Conservation (phyloP, 2,329 filamentous ascomycete genomes). For the Ophiognomonia clavigignenti-juglandacearum region DNA sequence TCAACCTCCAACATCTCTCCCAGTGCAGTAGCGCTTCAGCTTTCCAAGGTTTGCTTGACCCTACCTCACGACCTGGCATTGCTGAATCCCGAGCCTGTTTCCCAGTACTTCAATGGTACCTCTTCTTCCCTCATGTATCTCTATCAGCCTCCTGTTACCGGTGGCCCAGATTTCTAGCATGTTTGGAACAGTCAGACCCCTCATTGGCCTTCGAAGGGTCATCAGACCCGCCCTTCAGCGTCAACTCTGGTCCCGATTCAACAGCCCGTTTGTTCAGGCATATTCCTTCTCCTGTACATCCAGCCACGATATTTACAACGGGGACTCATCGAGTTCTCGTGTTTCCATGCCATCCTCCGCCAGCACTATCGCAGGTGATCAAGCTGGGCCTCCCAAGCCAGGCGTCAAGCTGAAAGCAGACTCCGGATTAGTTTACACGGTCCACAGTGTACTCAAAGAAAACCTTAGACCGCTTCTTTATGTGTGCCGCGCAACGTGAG, state of each 20-base stretch:
- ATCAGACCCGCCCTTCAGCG: not conserved
- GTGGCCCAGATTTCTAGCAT: not conserved
- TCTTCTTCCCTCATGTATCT: no score
- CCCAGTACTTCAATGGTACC: no score
- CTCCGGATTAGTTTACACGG: not conserved
- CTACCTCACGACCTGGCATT: no score
- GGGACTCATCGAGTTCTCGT: not conserved
- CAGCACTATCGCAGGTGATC: not conserved
- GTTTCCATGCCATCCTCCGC: not conserved
- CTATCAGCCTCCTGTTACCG: no score
- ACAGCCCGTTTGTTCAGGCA: not conserved
- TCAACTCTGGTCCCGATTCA: not conserved
- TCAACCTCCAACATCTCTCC: no score
- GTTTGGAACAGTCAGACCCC: not conserved
- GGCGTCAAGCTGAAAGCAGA: not conserved
- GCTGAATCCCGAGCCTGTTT: no score
- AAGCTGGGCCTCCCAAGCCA: not conserved
- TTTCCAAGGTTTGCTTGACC: no score
- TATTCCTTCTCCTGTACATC: not conserved
- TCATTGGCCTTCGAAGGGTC: not conserved
- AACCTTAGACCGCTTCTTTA: not conserved
- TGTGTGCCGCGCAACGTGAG: not conserved
- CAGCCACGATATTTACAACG: not conserved
- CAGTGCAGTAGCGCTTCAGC: no score
- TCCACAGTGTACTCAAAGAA: not conserved